Conservation (phyloP, 768 basidiomycete genomes). For the Leccinellum rugosiceps region DNA sequence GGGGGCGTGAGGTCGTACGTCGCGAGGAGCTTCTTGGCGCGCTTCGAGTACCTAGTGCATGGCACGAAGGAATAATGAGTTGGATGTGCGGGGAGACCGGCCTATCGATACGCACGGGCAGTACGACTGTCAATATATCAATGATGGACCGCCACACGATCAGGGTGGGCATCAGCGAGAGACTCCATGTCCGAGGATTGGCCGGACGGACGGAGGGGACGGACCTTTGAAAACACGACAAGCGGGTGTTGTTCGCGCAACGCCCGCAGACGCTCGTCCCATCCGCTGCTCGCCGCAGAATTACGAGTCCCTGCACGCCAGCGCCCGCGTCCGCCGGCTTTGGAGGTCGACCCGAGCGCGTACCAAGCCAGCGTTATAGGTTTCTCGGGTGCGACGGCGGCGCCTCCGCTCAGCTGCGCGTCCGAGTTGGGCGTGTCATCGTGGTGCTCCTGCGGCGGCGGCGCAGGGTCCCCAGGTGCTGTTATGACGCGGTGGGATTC, state of each 20-base stretch:
- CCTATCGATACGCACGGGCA: conserved; percentile 51
- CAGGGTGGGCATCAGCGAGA: background rate
- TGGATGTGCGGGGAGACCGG: background rate
- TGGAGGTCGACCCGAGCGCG: conserved; percentile 38
- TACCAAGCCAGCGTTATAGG: conserved; percentile 54
- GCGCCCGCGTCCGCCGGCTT: background rate
- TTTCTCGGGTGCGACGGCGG: conserved; percentile 43
- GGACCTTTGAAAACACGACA: conserved; percentile 79
- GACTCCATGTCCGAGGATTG: background rate
- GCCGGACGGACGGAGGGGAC: background rate
- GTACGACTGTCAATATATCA: conserved; percentile 46
- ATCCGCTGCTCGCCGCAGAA: conserved; percentile 33
- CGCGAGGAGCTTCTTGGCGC: conserved; percentile 47
- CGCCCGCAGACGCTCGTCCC: conserved; percentile 32
- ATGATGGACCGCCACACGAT: no score
- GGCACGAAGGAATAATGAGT: background rate
- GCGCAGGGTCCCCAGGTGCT: conserved; percentile 16
- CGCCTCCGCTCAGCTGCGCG: conserved; percentile 17
- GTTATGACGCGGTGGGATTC: conserved; percentile 18
- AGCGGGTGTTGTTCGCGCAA: conserved; percentile 57
- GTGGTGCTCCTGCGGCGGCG: background rate
- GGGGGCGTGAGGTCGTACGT: conserved; percentile 58
- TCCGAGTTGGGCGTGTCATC: background rate
- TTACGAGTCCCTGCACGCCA: conserved; percentile 16
- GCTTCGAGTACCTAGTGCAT: conserved; percentile 25